A percentile compares a stretch with the other conserved stretches of the same genome.
These are phyloP conservation scores for Solanum virginianum DNA, from an alignment of 257 asterid species.

Conservation along the genomic window DNA sequence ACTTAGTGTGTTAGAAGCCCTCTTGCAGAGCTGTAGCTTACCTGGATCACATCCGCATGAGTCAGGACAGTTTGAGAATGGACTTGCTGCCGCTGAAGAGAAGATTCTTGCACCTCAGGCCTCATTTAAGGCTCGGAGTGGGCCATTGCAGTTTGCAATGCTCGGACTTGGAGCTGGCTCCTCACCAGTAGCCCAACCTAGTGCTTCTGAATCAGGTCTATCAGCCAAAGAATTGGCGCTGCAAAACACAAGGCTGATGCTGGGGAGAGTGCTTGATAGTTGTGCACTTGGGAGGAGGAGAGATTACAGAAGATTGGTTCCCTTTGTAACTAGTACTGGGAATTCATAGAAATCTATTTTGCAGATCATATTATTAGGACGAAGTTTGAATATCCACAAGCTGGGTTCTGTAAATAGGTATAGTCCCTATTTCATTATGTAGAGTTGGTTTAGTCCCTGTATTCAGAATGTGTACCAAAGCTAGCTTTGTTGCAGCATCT, in stretches of 20 bases:
- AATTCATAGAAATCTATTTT: slow-evolving; percentile 12
- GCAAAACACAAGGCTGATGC: slow-evolving; percentile 81
- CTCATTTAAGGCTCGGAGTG: slow-evolving; percentile 92
- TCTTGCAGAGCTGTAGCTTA: slow-evolving; percentile 94
- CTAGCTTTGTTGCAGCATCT: not conserved
- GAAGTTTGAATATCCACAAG: slow-evolving; percentile 9
- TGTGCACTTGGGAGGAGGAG: slow-evolving; percentile 88
- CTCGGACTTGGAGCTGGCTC: slow-evolving; percentile 41
- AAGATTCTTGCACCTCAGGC: slow-evolving; percentile 76
- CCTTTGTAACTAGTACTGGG: slow-evolving; percentile 77
- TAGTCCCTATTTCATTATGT: slow-evolving; percentile 15
- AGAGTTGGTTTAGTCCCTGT: slow-evolving; percentile 20
- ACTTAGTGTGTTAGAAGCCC: slow-evolving; percentile 95
- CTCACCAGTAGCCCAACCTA: slow-evolving; percentile 18
- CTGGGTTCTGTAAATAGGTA: slow-evolving; percentile 26
- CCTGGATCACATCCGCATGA: slow-evolving; percentile 77
- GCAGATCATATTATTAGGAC: slow-evolving; percentile 9
- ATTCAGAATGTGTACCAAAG: slow-evolving; percentile 9
- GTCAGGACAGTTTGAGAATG: slow-evolving; percentile 54
- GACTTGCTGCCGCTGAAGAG: slow-evolving; percentile 52
- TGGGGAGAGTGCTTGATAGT: slow-evolving; percentile 82
- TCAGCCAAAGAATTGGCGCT: slow-evolving; percentile 61
- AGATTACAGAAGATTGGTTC: slow-evolving; percentile 85
- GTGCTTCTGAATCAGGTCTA: slow-evolving; percentile 39
- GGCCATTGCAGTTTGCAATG: slow-evolving; percentile 75